These are phyloP conservation scores for Russula abietina DNA, from an alignment of 768 basidiomycete species.

Conservation along the genomic window DNA sequence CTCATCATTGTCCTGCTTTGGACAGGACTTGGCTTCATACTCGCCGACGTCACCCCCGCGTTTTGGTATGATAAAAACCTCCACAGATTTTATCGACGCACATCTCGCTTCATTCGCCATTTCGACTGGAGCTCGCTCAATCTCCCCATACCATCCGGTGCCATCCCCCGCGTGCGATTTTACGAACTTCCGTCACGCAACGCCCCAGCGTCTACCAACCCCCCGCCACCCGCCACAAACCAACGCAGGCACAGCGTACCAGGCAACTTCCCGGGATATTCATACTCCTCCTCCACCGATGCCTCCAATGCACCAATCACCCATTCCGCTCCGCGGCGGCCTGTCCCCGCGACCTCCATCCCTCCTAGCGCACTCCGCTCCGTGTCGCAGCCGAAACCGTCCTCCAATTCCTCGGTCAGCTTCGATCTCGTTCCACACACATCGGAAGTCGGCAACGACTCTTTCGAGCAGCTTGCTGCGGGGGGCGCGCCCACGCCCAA, in stretches of 20 bases:
- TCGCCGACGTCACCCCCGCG: conserved; percentile 46
- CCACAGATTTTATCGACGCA: conserved; percentile 28
- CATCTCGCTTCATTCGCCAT: conserved; percentile 25
- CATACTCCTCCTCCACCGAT: conserved; percentile 16
- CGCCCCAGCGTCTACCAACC: neutral
- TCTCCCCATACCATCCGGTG: conserved; percentile 26
- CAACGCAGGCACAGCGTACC: conserved; percentile 17
- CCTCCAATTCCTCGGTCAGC: conserved; percentile 26
- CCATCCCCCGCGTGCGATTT: conserved; percentile 27
- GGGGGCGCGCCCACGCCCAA: conserved; percentile 7
- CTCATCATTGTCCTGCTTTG: conserved; percentile 47
- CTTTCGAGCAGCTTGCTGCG: neutral
- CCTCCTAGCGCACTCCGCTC: conserved; percentile 19
- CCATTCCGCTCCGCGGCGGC: neutral
- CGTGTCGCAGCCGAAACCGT: conserved; percentile 9
- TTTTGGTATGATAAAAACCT: conserved; percentile 41
- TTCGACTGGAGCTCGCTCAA: conserved; percentile 20
- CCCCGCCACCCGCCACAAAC: neutral
- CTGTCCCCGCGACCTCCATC: conserved; percentile 20
- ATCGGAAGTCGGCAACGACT: conserved; percentile 19
- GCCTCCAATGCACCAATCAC: neutral
- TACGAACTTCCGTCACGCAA: conserved; percentile 3
- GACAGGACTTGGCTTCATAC: conserved; percentile 47
- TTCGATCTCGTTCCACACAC: conserved; percentile 16
- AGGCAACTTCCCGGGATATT: conserved; percentile 16